Base-by-base conservation (phyloP, 805 yeast genomes). In the Yamadazyma akitaensis region DNA sequence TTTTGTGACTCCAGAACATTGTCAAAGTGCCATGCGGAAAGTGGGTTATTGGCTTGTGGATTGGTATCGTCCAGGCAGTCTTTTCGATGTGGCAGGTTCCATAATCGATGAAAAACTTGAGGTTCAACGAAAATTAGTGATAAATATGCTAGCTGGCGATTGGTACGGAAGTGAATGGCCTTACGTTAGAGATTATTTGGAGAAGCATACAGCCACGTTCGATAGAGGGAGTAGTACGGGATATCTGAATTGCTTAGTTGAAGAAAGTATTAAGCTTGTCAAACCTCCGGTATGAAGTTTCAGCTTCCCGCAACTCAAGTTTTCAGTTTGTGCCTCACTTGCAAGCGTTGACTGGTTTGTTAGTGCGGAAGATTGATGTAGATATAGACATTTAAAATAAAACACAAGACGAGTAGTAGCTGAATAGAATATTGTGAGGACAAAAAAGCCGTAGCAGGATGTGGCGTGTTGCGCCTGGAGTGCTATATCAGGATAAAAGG, bases 101-200 rank as follows among this genome's bases (percentile, higher is more conserved):
- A 16, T 33, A 10, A 14, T 3, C 11, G 21, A 38, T 9, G 59
- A 56, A n/a, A 44, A 47, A 33, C 51, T 51, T 19, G 57, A 60
- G 18, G 47, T 26, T 19, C 30, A 28, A 6, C 31, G 46, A 2
- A 36, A 59, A 24, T 34, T 62, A 9, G 65, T 66, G 37, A 56
- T 70, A 14, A 58, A 58, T 40, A 64, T 69, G 53, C 56, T 72
- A 12, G 62, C 70, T 1, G 77, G 73, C 2, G 75, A 68, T 46
- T 72, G 76, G 76, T 69, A 65, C 43, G 77, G 74, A 2, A 62
- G 73, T 36, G 75, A 70, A 34, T 69, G 70, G 66, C 46, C 52
- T 5, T 59, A 58, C 39, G 73, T 64, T 7, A 53, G 59, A 46
- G 49, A 54, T 37, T 72, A 63, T 48, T 39, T 72, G 36, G 48